A percentile compares a stretch with the other conserved stretches of the same genome.
phyloP scores from a whole-genome alignment of 331 rosid species.

The Pyrus hybrid region DNA sequence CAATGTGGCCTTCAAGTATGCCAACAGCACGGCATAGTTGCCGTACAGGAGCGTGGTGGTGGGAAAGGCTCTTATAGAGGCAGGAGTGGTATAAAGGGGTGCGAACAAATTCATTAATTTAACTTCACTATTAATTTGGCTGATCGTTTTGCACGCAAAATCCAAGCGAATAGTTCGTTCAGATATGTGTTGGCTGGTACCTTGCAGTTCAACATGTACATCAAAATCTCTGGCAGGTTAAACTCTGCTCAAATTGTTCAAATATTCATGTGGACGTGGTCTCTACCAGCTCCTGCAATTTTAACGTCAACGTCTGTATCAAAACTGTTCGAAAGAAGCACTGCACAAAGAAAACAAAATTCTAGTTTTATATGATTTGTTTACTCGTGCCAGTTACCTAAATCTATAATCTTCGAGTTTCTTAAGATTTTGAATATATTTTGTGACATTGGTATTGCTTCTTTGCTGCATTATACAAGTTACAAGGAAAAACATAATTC shows the following conservation, averaged over 20 bases:
- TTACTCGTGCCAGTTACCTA: not conserved
- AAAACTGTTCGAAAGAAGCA: no score
- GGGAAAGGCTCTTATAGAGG: not conserved
- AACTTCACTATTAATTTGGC: no score
- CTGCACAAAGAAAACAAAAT: no score
- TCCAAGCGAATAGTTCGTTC: not conserved
- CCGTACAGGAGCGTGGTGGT: not conserved
- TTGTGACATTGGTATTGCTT: not conserved
- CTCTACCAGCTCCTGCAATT: not conserved
- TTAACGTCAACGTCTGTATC: not conserved
- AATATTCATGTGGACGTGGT: not conserved
- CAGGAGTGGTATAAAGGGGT: not conserved
- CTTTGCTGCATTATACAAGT: not conserved
- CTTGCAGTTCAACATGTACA: not conserved
- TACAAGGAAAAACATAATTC: not conserved
- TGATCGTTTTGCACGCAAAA: not conserved
- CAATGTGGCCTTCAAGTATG: not conserved
- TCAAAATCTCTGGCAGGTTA: not conserved
- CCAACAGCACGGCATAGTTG: not conserved
- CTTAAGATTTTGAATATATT: not conserved
- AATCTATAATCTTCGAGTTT: not conserved
- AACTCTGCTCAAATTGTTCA: not conserved
- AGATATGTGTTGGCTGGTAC: not conserved
- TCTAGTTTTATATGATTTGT: no score
- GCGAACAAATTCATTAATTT: not conserved